Evolutionary conservation across 768 basidiomycete species (phyloP), one percentile per base, ranked within the genome.

Genomic region (Serendipita sp.): DNA sequence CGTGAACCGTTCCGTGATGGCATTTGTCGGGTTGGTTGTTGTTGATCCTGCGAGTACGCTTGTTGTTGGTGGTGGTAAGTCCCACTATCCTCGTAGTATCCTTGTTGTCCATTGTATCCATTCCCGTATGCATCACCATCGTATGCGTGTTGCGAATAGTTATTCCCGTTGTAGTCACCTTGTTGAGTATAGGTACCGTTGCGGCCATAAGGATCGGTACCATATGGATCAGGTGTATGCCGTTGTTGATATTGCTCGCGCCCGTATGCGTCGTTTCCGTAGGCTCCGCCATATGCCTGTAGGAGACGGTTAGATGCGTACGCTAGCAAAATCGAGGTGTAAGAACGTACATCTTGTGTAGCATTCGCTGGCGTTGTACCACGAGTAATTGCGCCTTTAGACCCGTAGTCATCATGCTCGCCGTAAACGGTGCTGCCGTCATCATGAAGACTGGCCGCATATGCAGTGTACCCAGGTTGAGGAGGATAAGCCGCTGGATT

Each of bases 401-500:
- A 50, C 26, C n/a, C 41, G 22, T 65, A 64, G 22, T 63, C 16
- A 3, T 48, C 30, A 22, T 62, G 41, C 42, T 44, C 30, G 22
- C 53, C 53, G 31, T 58, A 24, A 9, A 58, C 17, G 3, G 53
- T 58, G 24, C 53, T 58, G 22, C 22, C 53, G 24, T 58, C 53
- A 31, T 58, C 53, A 33, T 58, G 53, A 13, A 58, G 53, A 31
- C 53, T 58, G 24, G 31, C 53, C 53, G 53, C 53, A 33, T 58
- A 58, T n/a, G 53, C 53, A 58, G 53, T 3, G n/a, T 58, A 58
- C 13, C 53, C 53, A 31, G 53, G 53, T 58, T 58, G 53, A 26
- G 53, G 53, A 58, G 53, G 53, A 33, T 58, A 58, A 11, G 53
- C 53, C 11, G 22, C 31, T 22, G 53, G 53, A 58, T 67, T 42